phyloP scores from a whole-genome alignment of 2,329 filamentous ascomycete genomes.

The Neocatenulostroma microsporum region DNA sequence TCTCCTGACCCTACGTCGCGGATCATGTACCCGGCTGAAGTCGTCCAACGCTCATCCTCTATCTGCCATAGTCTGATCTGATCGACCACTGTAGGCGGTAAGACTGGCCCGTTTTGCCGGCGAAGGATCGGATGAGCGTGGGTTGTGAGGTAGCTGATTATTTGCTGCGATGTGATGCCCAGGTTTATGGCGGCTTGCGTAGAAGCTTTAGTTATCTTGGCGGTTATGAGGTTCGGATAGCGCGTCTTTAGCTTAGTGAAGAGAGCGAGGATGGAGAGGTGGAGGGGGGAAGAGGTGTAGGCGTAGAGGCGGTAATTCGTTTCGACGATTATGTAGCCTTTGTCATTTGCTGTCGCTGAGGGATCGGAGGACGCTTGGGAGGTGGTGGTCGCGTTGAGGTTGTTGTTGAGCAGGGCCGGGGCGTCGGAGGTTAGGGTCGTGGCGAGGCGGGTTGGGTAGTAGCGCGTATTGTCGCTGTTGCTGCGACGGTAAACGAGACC shows the following conservation, averaged over 20 bases:
- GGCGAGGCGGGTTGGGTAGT: conserved; percentile 87
- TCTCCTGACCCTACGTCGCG: conserved; percentile 62
- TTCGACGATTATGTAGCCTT: conserved; percentile 89
- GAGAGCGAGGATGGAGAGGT: conserved; percentile 87
- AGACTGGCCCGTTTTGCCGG: conserved; percentile 56
- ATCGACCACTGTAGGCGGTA: conserved; percentile 93
- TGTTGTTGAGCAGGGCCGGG: conserved; percentile 62
- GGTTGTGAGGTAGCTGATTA: conserved; percentile 83
- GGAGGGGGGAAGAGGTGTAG: conserved; percentile 86
- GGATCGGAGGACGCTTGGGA: conserved; percentile 27
- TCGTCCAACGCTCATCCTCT: conserved; percentile 88
- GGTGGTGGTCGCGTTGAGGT: conserved; percentile 52
- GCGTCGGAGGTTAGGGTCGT: conserved; percentile 82
- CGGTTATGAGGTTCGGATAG: conserved; percentile 89
- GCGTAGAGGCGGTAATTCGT: conserved; percentile 98
- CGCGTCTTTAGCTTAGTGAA: conserved; percentile 83
- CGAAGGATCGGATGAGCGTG: conserved; percentile 95
- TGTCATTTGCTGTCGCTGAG: conserved; percentile 37
- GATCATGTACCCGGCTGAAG: conserved; percentile 77
- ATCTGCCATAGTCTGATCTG: conserved; percentile 97
- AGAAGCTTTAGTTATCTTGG: conserved; percentile 80
- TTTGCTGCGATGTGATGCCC: conserved; percentile 91
- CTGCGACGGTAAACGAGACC: conserved; percentile 70
- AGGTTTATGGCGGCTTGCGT: conserved; percentile 78
- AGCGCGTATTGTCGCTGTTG: conserved; percentile 39